Evolutionary conservation across 805 yeast species (phyloP).

Genomic region (Kuraishia floccosa): DNA sequence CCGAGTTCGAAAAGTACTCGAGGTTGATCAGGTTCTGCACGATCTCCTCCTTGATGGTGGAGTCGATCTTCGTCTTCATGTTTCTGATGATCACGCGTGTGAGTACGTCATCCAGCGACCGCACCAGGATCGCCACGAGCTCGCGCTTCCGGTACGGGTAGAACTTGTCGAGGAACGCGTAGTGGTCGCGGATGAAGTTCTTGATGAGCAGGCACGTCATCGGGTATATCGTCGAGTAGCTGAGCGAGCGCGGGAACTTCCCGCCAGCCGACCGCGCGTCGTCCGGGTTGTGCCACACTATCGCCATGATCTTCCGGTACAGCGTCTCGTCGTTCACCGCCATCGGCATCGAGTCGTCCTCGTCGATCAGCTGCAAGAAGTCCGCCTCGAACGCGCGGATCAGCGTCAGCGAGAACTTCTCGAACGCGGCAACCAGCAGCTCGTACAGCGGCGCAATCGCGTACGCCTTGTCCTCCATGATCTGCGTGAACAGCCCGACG

Average conservation of each 20-base stretch:
- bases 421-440: slow-evolving; percentile 45
- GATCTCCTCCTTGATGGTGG: slow-evolving; percentile 78
- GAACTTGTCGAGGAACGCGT: slow-evolving; percentile 53
- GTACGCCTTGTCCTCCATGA: slow-evolving; percentile 64
- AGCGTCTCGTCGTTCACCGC: slow-evolving; percentile 46
- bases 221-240: slow-evolving; percentile 84
- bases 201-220: slow-evolving; percentile 72
- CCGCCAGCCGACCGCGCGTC: no score
- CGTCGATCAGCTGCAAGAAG: slow-evolving; percentile 51
- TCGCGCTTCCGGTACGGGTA: slow-evolving; percentile 53
- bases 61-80: slow-evolving; percentile 47
- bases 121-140: slow-evolving; percentile 46
- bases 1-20: slow-evolving; percentile 74
- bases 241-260: slow-evolving; percentile 53
- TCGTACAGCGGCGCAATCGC: slow-evolving; percentile 50
- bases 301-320: slow-evolving; percentile 49
- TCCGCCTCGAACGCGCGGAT: slow-evolving; percentile 45
- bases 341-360: slow-evolving; percentile 87
- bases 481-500: slow-evolving; percentile 62
- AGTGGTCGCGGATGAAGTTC: slow-evolving; percentile 49
- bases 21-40: slow-evolving; percentile 83
- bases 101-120: slow-evolving; percentile 59
- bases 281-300: no score
- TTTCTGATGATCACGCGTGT: slow-evolving; percentile 54
- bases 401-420: slow-evolving; percentile 45